These are phyloP conservation scores for Agrostemma githago DNA, from an alignment of 148 eudicot genomes.

Conservation along the genomic window DNA sequence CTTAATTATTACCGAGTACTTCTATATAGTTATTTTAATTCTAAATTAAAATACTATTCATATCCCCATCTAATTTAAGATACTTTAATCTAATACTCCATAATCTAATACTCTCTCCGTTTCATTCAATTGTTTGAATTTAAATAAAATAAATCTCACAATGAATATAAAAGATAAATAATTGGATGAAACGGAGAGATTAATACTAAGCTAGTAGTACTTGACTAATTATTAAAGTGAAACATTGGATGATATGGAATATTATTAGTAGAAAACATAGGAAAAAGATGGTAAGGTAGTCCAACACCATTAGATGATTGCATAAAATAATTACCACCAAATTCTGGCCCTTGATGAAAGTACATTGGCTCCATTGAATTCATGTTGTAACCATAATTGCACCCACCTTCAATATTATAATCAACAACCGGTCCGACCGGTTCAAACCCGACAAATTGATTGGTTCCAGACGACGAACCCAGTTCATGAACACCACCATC, in stretches of 20 bases:
- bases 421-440: neutral
- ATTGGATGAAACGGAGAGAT: too few species aligned
- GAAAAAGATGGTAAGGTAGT: conserved; percentile 10
- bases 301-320: neutral
- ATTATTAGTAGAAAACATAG: conserved; percentile 5
- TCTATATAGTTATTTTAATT: neutral
- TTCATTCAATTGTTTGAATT: too few species aligned
- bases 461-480: neutral
- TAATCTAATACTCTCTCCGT: neutral
- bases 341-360: conserved; percentile 15
- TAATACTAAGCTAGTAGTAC: too few species aligned
- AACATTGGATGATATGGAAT: neutral
- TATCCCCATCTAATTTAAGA: neutral
- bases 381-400: conserved; percentile 6
- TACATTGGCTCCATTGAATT: conserved; percentile 15
- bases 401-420: conserved; percentile 7
- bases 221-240: too few species aligned
- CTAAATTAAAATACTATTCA: neutral
- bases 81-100: neutral
- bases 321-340: neutral
- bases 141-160: too few species aligned
- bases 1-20: neutral
- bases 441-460: conserved; percentile 11
- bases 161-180: too few species aligned
- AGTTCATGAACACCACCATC: neutral